Base-by-base conservation (phyloP, 179 eudicot species). In the Actinidia arguta region DNA sequence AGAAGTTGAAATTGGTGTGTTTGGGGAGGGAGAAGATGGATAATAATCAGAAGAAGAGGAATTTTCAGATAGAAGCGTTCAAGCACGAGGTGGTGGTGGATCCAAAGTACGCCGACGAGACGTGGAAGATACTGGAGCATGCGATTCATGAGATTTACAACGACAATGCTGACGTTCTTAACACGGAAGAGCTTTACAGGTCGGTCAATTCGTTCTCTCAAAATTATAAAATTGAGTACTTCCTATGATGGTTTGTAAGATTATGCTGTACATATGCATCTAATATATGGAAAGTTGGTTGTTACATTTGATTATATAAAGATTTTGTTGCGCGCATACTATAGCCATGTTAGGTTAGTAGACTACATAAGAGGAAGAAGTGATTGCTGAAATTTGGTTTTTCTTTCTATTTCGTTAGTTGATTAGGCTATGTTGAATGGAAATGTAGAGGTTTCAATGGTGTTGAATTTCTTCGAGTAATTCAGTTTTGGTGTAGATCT, bases 101-200 rank as follows among this genome's bases (percentile, higher is more conserved):
- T 81, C 90, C 91, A 16, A 85, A 87, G 52, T 88, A 90, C 51
- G 91, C 93, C 0, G 93, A 90, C 46, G 87, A 84, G 85, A 90
- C 91, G n/a, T 90, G 93, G 93, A 90, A 88, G 87, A 82, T 88
- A 39, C 48, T 90, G 24, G 93, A 90, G 75, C 89, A 90, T 81
- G 93, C 93, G 20, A 90, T 90, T 78, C 87, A 85, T 50, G 91
- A 90, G 88, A 90, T 90, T 73, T 90, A 88, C 67, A 88, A 90
- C 82, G 90, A 88, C 72, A 90, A 90, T 78, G 90, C 91, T 16
- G 88, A 89, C 61, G 91, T 90, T 68, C 88, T 90, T 17, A 88
- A 90, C 48, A 87, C 87, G 42, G 90, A 90, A 76, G 93, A 90
- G 76, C 87, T 90, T 27, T 88, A 90, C 74, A 86, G 92, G 92